Evolutionary conservation across 2,329 filamentous ascomycete species (phyloP).

Genomic region (Alternaria solani): DNA sequence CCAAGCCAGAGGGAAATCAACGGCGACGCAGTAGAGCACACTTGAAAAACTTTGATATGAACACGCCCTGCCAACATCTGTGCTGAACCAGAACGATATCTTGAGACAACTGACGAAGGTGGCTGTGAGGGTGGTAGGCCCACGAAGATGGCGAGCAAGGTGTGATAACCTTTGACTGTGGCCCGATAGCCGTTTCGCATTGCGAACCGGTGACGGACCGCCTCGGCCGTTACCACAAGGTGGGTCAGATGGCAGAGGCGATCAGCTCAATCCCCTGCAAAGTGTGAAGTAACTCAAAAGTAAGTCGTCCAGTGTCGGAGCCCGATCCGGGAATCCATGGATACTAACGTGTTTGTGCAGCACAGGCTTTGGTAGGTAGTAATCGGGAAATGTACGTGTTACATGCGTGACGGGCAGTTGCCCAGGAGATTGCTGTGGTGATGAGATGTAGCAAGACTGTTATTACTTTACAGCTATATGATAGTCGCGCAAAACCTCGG

Average conservation of each 20-base stretch:
- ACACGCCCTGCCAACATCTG: neutral
- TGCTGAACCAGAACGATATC: neutral
- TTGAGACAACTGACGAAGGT: neutral
- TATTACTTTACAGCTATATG: neutral
- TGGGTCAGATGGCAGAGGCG: neutral
- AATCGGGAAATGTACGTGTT: neutral
- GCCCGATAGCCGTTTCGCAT: constrained; percentile 1
- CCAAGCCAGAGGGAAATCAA: neutral
- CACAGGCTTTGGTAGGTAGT: neutral
- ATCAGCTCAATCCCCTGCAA: neutral
- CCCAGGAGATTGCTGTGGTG: neutral
- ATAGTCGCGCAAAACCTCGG: constrained; percentile 1
- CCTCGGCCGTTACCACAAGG: neutral
- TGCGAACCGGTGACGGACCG: neutral
- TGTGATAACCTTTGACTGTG: neutral
- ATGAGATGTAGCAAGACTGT: neutral
- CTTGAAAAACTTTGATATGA: neutral
- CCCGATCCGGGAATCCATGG: neutral
- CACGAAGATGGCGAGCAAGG: neutral
- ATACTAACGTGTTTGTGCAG: neutral
- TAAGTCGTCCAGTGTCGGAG: neutral
- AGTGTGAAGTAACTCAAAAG: neutral
- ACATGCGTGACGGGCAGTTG: neutral
- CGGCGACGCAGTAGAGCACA: neutral
- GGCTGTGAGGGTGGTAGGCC: neutral